Conservation (phyloP, 768 basidiomycete species). For the Auricularia heimuer region DNA sequence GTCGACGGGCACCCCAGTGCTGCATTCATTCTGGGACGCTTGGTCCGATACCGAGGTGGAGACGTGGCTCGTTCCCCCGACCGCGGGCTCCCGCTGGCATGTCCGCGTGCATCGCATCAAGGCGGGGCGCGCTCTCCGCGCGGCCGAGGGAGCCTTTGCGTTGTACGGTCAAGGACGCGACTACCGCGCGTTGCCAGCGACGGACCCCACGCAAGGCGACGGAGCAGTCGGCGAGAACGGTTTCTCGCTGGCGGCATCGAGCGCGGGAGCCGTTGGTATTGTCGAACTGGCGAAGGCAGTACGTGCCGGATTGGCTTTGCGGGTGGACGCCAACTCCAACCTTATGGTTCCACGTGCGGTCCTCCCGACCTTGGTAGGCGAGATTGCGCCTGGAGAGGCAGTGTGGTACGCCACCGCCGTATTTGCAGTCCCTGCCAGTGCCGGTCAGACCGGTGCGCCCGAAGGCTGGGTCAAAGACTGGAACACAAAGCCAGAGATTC, state of each 20-base stretch:
- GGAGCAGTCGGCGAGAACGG: conserved; percentile 29
- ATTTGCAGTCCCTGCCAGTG: conserved; percentile 41
- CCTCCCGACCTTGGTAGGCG: conserved; percentile 51
- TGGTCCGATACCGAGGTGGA: conserved; percentile 65
- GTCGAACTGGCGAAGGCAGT: conserved; percentile 32
- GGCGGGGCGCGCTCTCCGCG: conserved; percentile 38
- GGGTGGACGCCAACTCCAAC: conserved; percentile 66
- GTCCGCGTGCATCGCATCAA: conserved; percentile 55
- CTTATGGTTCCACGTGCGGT: conserved; percentile 56
- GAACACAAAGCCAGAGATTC: conserved; percentile 8
- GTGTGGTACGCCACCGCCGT: conserved; percentile 58
- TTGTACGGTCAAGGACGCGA: conserved; percentile 58
- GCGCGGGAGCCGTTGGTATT: conserved; percentile 55
- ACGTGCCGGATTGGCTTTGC: conserved; percentile 36
- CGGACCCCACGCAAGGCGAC: conserved; percentile 23
- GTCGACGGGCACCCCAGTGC: conserved; percentile 30
- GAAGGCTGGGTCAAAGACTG: conserved; percentile 13
- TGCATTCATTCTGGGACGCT: conserved; percentile 65
- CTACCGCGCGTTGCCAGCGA: conserved; percentile 47
- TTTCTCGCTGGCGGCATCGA: conserved; percentile 40
- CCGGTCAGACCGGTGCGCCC: conserved; percentile 9
- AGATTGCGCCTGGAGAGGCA: conserved; percentile 28
- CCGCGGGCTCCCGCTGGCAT: conserved; percentile 50
- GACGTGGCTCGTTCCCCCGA: conserved; percentile 65
- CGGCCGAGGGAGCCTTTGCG: conserved; percentile 63